These are phyloP conservation scores for Chaetomium olivaceum DNA, from an alignment of 2,329 filamentous ascomycete genomes.

Conservation along the genomic window DNA sequence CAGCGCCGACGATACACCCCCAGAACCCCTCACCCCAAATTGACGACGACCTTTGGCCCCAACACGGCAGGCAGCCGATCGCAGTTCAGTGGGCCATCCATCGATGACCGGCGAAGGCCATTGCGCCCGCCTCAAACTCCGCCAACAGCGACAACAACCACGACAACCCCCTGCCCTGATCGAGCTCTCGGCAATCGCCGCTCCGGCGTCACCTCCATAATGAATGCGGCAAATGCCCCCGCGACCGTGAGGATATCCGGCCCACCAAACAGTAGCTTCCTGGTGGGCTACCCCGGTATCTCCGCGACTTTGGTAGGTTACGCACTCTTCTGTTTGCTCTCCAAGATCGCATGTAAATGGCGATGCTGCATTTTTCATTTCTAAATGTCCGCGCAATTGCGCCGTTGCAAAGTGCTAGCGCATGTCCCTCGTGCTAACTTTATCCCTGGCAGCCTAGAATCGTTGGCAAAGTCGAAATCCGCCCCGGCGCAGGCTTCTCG, in stretches of 20 bases:
- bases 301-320: slow-evolving; percentile 88
- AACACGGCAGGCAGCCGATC: slow-evolving; percentile 30
- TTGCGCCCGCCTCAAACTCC: slow-evolving; percentile 20
- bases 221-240: slow-evolving; percentile 33
- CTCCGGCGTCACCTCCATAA: slow-evolving; percentile 28
- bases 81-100: slow-evolving; percentile 28
- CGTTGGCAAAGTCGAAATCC: slow-evolving; percentile 96
- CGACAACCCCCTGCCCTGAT: slow-evolving; percentile 5
- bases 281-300: slow-evolving; percentile 96
- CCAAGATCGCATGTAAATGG: slow-evolving; percentile 14
- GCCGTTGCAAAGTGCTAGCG: neutral
- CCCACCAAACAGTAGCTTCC: slow-evolving; percentile 93
- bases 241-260: slow-evolving; percentile 87
- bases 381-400: neutral
- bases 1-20: slow-evolving; percentile 20
- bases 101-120: slow-evolving; percentile 33
- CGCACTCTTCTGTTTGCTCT: slow-evolving; percentile 14
- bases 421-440: slow-evolving; percentile 23
- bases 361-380: too few species aligned
- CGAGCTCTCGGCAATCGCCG: slow-evolving; percentile 19
- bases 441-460: slow-evolving; percentile 72
- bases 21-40: slow-evolving; percentile 25
- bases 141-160: slow-evolving; percentile 15
- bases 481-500: slow-evolving; percentile 79
- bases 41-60: slow-evolving; percentile 24